Evolutionary conservation across 345 rosid species (phyloP).

Genomic region (Syzygium oleosum): DNA sequence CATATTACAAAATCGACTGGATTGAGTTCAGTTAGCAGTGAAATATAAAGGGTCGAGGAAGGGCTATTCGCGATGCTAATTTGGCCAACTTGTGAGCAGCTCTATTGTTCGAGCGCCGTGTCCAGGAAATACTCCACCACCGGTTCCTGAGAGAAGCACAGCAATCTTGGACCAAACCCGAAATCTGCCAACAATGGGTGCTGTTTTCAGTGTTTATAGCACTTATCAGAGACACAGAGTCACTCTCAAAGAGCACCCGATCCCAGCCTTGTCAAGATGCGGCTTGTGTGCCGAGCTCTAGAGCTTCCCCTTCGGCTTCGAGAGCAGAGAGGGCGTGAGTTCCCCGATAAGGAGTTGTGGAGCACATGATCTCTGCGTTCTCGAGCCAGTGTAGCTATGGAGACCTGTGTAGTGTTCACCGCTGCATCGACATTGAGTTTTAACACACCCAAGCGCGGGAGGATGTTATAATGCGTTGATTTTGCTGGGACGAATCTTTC

Average conservation of each 20-base stretch:
- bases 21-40: not conserved
- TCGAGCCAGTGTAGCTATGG: not conserved
- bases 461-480: no score
- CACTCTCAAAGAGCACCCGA: not conserved
- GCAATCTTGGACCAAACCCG: not conserved
- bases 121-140: not conserved
- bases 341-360: not conserved
- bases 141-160: not conserved
- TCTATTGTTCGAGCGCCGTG: not conserved
- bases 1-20: not conserved
- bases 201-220: not conserved
- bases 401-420: not conserved
- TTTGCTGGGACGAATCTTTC: not conserved
- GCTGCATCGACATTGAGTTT: not conserved
- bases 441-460: no score
- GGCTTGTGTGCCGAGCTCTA: not conserved
- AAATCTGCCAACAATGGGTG: not conserved
- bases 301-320: not conserved
- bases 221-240: not conserved
- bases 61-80: not conserved
- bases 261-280: not conserved
- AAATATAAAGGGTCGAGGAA: not conserved
- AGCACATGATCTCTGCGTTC: not conserved
- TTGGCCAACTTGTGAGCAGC: not conserved
- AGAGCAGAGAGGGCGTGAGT: not conserved